Conservation (phyloP, 768 basidiomycete species). For the Kockovaella imperatae region DNA sequence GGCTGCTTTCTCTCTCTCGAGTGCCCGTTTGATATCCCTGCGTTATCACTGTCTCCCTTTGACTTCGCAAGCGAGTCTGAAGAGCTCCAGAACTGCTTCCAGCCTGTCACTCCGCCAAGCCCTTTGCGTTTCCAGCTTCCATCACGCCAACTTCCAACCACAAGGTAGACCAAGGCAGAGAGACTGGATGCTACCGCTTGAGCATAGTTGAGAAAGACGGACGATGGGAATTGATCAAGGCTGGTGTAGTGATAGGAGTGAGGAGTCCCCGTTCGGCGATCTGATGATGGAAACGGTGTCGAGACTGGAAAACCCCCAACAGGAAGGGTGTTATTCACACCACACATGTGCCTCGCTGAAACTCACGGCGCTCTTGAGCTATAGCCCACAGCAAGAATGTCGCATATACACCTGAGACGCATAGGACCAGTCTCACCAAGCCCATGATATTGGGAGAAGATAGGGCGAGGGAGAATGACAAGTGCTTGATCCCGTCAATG, state of each 20-base stretch:
- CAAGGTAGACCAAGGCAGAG: conserved; percentile 32
- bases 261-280: no score
- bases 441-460: conserved; percentile 13
- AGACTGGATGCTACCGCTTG: conserved; percentile 38
- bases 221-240: conserved; percentile 42
- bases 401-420: conserved; percentile 79
- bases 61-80: not conserved
- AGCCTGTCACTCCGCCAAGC: conserved; percentile 14
- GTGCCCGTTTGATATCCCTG: not conserved
- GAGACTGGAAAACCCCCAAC: conserved; percentile 22
- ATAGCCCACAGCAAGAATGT: conserved; percentile 91
- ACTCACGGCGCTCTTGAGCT: conserved; percentile 82
- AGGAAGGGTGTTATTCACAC: not conserved
- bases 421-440: conserved; percentile 53
- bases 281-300: conserved; percentile 35
- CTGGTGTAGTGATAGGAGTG: conserved; percentile 9
- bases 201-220: conserved; percentile 38
- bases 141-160: conserved; percentile 20
- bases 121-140: conserved; percentile 11
- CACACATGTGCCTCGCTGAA: not conserved
- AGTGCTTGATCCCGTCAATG: no score
- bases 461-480: not conserved
- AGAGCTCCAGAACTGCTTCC: not conserved
- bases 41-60: not conserved
- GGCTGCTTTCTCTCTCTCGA: not conserved